These are phyloP conservation scores for Endotrypanum monterogeii DNA, from an alignment of 208 protist species.

Conservation along the genomic window DNA sequence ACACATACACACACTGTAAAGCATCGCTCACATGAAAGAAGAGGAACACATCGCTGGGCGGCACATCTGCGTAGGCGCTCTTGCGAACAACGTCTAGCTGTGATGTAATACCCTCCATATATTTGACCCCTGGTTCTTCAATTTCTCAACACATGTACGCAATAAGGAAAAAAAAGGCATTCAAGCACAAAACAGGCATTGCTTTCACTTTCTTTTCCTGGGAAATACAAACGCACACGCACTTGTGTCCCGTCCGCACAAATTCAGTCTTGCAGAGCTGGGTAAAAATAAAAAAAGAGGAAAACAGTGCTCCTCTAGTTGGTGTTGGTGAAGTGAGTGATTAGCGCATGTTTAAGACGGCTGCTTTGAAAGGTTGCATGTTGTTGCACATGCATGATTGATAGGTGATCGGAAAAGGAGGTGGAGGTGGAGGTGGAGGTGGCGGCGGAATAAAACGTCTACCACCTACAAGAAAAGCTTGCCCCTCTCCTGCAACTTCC, in stretches of 20 bases:
- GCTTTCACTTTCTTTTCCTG: background rate
- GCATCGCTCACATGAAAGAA: background rate
- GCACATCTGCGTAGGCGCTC: background rate
- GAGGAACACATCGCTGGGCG: background rate
- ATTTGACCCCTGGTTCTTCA: background rate
- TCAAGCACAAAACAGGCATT: background rate
- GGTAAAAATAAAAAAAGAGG: background rate
- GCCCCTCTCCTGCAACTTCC: conserved; percentile 46
- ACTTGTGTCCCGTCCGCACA: background rate
- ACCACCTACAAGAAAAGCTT: conserved; percentile 63
- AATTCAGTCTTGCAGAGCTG: background rate
- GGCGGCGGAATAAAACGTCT: background rate
- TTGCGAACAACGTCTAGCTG: background rate
- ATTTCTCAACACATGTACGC: background rate
- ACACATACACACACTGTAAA: background rate
- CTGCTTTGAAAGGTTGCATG: background rate
- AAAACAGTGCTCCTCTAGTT: background rate
- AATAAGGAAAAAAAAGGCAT: too few relatives aligned
- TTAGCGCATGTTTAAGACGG: background rate
- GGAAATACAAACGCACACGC: background rate
- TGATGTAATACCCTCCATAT: background rate
- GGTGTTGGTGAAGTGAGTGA: background rate
- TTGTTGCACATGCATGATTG: background rate
- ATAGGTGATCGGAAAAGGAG: background rate
- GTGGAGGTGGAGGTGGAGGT: background rate